These are phyloP conservation scores for Areca catechu DNA, from an alignment of 176 grass and related monocot genomes.

Conservation along the genomic window DNA sequence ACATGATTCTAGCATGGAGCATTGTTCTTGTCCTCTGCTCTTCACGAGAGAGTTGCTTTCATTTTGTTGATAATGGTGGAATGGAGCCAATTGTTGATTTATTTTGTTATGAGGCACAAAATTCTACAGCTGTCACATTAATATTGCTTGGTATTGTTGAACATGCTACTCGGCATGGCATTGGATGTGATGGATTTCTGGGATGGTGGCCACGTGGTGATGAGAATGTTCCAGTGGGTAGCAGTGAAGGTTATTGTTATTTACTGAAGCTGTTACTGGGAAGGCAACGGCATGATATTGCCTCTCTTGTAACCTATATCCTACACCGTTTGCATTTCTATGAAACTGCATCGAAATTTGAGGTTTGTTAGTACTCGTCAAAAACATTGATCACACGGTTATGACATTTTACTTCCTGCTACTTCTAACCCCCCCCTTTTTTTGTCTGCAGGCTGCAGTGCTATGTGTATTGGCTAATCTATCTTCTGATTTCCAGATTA, in stretches of 20 bases:
- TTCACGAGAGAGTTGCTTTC: conserved; percentile 79
- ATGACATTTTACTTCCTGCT: no score
- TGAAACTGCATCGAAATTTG: conserved; percentile 80
- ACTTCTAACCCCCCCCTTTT: not conserved
- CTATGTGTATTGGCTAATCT: conserved; percentile 41
- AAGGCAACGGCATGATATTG: conserved; percentile 80
- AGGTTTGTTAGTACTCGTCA: conserved; percentile 35
- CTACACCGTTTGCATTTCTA: conserved; percentile 77
- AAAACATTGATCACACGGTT: no score
- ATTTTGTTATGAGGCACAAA: conserved; percentile 37
- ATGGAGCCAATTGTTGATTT: conserved; percentile 79
- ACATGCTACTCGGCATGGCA: conserved; percentile 53
- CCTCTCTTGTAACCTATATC: conserved; percentile 56
- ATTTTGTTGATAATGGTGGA: conserved; percentile 72
- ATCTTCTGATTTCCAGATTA: conserved; percentile 32
- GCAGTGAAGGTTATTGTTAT: conserved; percentile 68
- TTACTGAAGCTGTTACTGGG: conserved; percentile 78
- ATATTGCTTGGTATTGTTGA: conserved; percentile 77
- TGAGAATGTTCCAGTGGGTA: conserved; percentile 35
- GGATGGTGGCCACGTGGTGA: conserved; percentile 69
- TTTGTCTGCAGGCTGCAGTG: conserved; percentile 73
- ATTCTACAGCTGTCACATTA: conserved; percentile 57
- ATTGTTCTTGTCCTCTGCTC: conserved; percentile 79
- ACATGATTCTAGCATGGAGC: conserved; percentile 49
- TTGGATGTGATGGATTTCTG: conserved; percentile 93